Base-by-base conservation (phyloP, 345 rosid species). In the Salix udensis region DNA sequence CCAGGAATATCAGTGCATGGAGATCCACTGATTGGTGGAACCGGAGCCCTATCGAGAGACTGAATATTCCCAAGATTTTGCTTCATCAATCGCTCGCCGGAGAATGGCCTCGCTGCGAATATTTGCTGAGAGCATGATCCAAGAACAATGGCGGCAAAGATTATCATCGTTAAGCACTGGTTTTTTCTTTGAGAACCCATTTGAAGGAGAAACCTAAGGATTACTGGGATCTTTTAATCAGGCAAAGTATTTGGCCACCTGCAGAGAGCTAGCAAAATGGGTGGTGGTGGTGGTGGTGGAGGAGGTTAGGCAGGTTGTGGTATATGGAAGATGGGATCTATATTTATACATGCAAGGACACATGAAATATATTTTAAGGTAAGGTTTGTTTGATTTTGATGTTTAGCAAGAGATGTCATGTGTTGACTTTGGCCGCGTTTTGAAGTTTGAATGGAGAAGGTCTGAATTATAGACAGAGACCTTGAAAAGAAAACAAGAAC, bases 1-100 rank as follows among this genome's bases (percentile, higher is more conserved):
- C 78, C 79, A 0, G 89, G 90, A 11, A 80, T 80, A 75, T 75
- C 37, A 0, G 86, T 83, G 82, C 89, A 83, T 16, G 86, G 75
- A 14, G 85, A 84, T 19, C 78, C 30, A 0, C 65, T 23, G 0
- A 83, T 77, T 0, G 90, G 81, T 24, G 26, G 26, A 70, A 86
- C 88, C 1, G 80, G 77, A 19, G 85, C 90, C 71, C 81, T 81
- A 15, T 36, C 78, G 3, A 86, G 87, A n/a, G 84, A 78, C 70
- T 83, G 88, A 19, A 84, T 14, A 24, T 79, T 37, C 23, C 61
- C 26, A 6, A 78, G 50, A 14, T 24, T 53, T 15, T 53, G 44
- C 16, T 37, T 6, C 26, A 31, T 34, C 58, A 68, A 11, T 7
- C 66, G 67, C 13, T 76, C 84, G 60, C 34, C 75, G 13, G 24